Percentiles rank a stretch among this genome's conserved stretches.
Conservation (phyloP, 495 filamentous ascomycete species). For the Aspergillus cristatus region DNA sequence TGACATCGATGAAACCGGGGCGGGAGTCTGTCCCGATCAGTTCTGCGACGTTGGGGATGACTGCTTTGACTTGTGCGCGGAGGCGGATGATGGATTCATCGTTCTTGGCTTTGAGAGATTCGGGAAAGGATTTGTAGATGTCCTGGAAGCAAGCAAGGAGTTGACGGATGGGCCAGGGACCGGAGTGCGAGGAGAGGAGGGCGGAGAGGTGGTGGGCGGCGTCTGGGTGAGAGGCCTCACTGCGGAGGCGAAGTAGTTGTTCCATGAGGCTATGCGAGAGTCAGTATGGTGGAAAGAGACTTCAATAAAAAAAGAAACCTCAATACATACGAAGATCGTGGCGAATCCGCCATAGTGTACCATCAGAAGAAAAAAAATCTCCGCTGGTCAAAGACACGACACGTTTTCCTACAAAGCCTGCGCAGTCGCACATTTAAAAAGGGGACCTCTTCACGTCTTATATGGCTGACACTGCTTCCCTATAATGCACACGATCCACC, state of each 20-base stretch:
- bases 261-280: too few species aligned
- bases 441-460: too few species aligned
- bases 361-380: too few species aligned
- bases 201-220: slow-evolving; percentile 3
- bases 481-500: too few species aligned
- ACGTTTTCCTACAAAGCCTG: too few species aligned
- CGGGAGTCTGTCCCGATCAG: slow-evolving; percentile 9
- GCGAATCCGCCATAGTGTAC: too few species aligned
- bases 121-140: slow-evolving; percentile 9
- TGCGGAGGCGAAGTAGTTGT: slow-evolving; percentile 9
- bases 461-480: too few species aligned
- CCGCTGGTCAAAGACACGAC: too few species aligned
- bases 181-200: slow-evolving; percentile 5
- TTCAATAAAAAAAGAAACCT: too few species aligned
- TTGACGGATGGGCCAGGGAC: slow-evolving; percentile 5
- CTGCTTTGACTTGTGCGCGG: slow-evolving; percentile 6
- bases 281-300: too few species aligned
- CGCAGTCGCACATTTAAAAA: too few species aligned
- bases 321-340: too few species aligned
- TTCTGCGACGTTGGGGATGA: slow-evolving; percentile 3
- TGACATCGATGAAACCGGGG: slow-evolving; percentile 9
- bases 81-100: slow-evolving; percentile 6
- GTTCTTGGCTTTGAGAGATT: slow-evolving; percentile 4
- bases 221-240: slow-evolving; percentile 8
- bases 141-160: slow-evolving; percentile 9